Evolutionary conservation across 768 basidiomycete genomes (phyloP).

Genomic region (Lyophyllum atratum): DNA sequence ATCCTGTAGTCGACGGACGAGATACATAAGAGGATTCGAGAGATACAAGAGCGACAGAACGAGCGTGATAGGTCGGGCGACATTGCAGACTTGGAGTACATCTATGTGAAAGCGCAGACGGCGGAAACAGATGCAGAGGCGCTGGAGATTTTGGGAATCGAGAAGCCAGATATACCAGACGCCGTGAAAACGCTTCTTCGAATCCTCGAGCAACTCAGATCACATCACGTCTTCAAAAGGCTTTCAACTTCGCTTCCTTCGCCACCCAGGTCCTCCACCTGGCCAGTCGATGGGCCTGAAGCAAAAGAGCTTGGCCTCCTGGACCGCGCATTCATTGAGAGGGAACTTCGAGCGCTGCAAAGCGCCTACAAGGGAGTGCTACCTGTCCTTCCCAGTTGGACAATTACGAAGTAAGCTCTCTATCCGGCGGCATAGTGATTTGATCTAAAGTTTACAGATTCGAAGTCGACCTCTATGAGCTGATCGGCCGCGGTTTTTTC

Average conservation of each 20-base stretch:
- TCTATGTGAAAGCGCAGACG: slow-evolving; percentile 34
- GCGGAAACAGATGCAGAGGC: slow-evolving; percentile 39
- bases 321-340: slow-evolving; percentile 7
- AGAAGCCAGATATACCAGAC: slow-evolving; percentile 50
- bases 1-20: slow-evolving; percentile 3
- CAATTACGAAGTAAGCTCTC: slow-evolving; percentile 58
- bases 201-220: slow-evolving; percentile 35
- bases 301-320: not conserved
- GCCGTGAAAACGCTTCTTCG: slow-evolving; percentile 57
- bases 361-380: slow-evolving; percentile 2
- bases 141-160: slow-evolving; percentile 42
- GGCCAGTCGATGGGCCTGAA: slow-evolving; percentile 8
- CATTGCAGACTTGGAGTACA: slow-evolving; percentile 38
- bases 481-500: slow-evolving; percentile 74
- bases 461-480: slow-evolving; percentile 70
- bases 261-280: slow-evolving; percentile 7
- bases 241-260: slow-evolving; percentile 2
- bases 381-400: slow-evolving; percentile 64
- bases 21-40: slow-evolving; percentile 13
- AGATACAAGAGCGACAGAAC: slow-evolving; percentile 33
- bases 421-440: not conserved
- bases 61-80: slow-evolving; percentile 41
- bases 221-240: slow-evolving; percentile 1
- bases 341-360: slow-evolving; percentile 5
- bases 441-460: slow-evolving; percentile 39